phyloP scores from a whole-genome alignment of 495 filamentous ascomycete species.

The Amorphotheca resinae region DNA sequence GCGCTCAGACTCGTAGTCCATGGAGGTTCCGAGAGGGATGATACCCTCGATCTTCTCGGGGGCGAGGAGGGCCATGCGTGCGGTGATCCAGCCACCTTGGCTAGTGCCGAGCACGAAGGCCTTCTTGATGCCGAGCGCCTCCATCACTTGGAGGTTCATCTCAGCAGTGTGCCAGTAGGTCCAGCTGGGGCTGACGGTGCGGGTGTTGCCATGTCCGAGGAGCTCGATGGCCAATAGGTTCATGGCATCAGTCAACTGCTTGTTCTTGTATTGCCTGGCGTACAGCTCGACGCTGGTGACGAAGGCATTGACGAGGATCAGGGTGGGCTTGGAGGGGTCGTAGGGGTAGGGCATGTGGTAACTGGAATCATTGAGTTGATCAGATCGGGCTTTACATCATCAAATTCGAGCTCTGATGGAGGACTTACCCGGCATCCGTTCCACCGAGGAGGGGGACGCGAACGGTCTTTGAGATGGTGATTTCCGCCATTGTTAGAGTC shows the following conservation, averaged over 20 bases:
- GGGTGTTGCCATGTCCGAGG: conserved; percentile 39
- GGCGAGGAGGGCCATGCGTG: conserved; percentile 44
- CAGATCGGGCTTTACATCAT: neutral
- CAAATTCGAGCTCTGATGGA: no score
- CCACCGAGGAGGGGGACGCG: conserved; percentile 41
- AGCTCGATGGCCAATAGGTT: conserved; percentile 44
- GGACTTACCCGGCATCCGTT: conserved; percentile 38
- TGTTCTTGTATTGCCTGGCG: conserved; percentile 33
- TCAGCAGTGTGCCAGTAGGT: conserved; percentile 45
- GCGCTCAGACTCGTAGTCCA: conserved; percentile 45
- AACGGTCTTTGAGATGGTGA: conserved; percentile 26
- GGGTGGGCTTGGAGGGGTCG: conserved; percentile 43
- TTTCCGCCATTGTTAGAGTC: neutral
- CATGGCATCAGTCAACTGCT: conserved; percentile 29
- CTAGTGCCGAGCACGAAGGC: conserved; percentile 47
- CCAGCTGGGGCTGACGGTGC: conserved; percentile 30
- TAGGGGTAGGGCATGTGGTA: conserved; percentile 19
- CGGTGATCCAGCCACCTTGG: conserved; percentile 50
- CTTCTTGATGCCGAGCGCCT: conserved; percentile 38
- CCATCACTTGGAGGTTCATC: conserved; percentile 33
- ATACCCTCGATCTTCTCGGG: conserved; percentile 41
- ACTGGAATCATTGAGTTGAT: neutral
- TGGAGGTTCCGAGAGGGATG: conserved; percentile 46
- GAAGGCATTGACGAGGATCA: conserved; percentile 45
- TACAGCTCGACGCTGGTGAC: conserved; percentile 43